Conservation (phyloP, 176 grass and related monocot species). For the Chloris gayana region DNA sequence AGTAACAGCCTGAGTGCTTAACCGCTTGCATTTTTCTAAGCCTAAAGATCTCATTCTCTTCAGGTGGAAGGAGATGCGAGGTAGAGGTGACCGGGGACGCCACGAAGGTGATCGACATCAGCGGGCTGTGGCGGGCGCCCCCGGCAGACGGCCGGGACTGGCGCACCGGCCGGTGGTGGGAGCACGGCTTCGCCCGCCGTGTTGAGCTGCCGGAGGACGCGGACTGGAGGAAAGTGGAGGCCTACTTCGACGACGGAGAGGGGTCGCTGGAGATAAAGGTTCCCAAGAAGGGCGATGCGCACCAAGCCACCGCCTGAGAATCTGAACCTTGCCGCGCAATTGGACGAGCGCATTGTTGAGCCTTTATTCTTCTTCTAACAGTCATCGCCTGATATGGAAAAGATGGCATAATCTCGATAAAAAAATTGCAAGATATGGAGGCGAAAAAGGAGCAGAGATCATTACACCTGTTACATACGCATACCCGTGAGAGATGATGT, state of each 20-base stretch:
- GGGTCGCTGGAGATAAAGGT: conserved; percentile 77
- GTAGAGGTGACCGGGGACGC: conserved; percentile 73
- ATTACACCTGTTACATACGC: neutral
- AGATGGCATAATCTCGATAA: conserved; percentile 17
- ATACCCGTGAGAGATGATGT: neutral
- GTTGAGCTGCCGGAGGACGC: conserved; percentile 84
- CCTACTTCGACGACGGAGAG: conserved; percentile 64
- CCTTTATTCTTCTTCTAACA: conserved; percentile 31
- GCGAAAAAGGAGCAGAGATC: neutral
- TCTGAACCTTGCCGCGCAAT: conserved; percentile 18
- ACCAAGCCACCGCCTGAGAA: conserved; percentile 45
- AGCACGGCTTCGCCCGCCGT: conserved; percentile 83
- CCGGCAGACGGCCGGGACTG: conserved; percentile 64
- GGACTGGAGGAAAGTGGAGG: conserved; percentile 68
- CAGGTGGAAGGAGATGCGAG: conserved; percentile 75
- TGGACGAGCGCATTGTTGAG: conserved; percentile 29
- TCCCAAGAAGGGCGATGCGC: conserved; percentile 51
- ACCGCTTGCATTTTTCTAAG: conserved; percentile 8
- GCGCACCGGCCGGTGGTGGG: conserved; percentile 82
- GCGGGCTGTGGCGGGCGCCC: conserved; percentile 66
- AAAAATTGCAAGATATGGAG: conserved; percentile 40
- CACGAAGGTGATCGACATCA: conserved; percentile 76
- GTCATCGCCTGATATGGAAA: conserved; percentile 1
- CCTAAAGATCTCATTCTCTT: neutral
- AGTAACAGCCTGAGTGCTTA: conserved; percentile 11